Evolutionary conservation across 2,329 filamentous ascomycete species (phyloP), one percentile per base, ranked within the genome.

Genomic region (Gaeumannomyces sp.): DNA sequence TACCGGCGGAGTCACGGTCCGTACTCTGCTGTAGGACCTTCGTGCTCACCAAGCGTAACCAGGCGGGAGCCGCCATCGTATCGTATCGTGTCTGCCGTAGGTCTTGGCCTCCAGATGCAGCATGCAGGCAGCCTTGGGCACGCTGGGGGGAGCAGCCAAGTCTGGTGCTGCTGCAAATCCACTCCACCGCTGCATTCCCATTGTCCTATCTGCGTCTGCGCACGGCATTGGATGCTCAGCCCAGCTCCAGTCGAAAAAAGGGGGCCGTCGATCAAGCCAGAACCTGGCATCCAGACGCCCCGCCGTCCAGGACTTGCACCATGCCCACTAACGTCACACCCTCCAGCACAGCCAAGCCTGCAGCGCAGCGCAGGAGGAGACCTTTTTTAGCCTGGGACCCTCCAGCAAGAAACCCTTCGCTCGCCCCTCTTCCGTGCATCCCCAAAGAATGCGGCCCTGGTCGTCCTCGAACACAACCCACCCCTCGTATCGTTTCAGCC

Each of bases 401-500:
- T 38, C 35, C 35, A 45, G 38, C 16, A 45, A 19, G 19, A 45
- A 11, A 45, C 38, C 38, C 38, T 19, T 29, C 29, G 3, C 5
- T 45, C 38, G 14, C 38, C 14, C 38, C 38, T 7, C 38, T 45
- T 19, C 7, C 19, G 22, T 7, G 45, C 19, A 25, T 25, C 19
- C 22, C 22, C 45, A 22, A 53, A 53, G n/a, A 53, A 53, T 8
- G 45, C 45, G 14, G 68, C 68, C 68, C 68, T 66, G 64, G 66
- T 67, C 66, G 65, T 67, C 65, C 68, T 70, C 71, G 65, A 71
- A 68, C 67, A 61, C 66, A 56, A 63, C 65, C 67, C 66, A 62
- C 70, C 71, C 69, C 71, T 68, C 70, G 50, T 60, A 65, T 65
- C 70, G 70, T 72, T 73, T 73, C 71, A 72, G 71, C 67, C 68